Percentiles rank a stretch among this genome's conserved stretches.
Evolutionary conservation across 2,329 filamentous ascomycete genomes (phyloP).

Genomic region (Biscogniauxia marginata): DNA sequence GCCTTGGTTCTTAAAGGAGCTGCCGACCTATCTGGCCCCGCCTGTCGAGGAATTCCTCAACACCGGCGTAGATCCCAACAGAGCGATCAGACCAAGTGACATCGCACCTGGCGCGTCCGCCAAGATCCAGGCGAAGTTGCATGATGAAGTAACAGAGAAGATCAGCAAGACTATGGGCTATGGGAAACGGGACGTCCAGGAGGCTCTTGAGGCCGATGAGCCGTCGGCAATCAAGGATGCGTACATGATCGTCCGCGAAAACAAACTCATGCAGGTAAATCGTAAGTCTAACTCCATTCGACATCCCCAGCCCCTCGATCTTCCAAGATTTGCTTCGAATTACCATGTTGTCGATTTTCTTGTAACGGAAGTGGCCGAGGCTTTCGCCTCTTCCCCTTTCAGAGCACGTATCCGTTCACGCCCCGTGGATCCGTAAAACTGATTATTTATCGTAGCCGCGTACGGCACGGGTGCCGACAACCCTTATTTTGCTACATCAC

Average conservation of each 20-base stretch:
- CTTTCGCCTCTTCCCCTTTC: neutral
- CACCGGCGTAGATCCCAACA: slow-evolving; percentile 90
- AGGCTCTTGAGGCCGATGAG: slow-evolving; percentile 86
- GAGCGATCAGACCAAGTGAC: slow-evolving; percentile 79
- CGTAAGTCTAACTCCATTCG: slow-evolving; percentile 59
- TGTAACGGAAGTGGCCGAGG: neutral
- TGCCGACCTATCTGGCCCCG: slow-evolving; percentile 82
- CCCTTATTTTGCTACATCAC: slow-evolving; percentile 42
- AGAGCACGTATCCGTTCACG: neutral
- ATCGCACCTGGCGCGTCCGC: slow-evolving; percentile 77
- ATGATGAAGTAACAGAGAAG: slow-evolving; percentile 90
- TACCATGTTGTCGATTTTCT: neutral
- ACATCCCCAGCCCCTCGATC: neutral
- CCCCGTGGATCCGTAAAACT: neutral
- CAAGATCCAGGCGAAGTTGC: slow-evolving; percentile 82
- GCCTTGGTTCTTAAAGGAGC: slow-evolving; percentile 86
- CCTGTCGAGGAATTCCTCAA: slow-evolving; percentile 90
- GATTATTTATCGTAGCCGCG: slow-evolving; percentile 41
- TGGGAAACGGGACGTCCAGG: slow-evolving; percentile 89
- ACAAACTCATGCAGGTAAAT: slow-evolving; percentile 93
- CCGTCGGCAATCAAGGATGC: slow-evolving; percentile 98
- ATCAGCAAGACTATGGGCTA: slow-evolving; percentile 98
- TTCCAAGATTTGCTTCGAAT: neutral
- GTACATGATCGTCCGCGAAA: slow-evolving; percentile 96
- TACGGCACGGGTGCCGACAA: slow-evolving; percentile 41